Evolutionary conservation across 2,329 filamentous ascomycete genomes (phyloP).

Genomic region (Setomelanomma holmii): DNA sequence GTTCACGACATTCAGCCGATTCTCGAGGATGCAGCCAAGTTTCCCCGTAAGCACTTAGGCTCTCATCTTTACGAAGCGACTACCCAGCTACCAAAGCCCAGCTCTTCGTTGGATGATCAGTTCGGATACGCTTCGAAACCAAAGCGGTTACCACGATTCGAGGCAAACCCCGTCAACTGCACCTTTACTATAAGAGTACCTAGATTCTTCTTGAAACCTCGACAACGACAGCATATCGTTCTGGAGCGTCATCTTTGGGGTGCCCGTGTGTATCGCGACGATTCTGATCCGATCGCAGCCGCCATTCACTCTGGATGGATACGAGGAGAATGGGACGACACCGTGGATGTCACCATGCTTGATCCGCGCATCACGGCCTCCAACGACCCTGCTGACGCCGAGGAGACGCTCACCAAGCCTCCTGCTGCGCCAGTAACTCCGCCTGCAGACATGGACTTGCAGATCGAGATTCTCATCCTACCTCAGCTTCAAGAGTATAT

Average conservation of each 20-base stretch:
- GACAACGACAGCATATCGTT: conserved; percentile 83
- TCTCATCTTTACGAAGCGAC: conserved; percentile 80
- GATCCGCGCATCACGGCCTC: conserved; percentile 59
- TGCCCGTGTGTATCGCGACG: conserved; percentile 92
- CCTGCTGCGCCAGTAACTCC: conserved; percentile 65
- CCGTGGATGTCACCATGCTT: conserved; percentile 74
- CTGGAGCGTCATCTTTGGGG: conserved; percentile 85
- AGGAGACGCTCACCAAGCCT: conserved; percentile 51
- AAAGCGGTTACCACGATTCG: conserved; percentile 76
- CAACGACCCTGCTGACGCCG: conserved; percentile 51
- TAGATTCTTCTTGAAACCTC: conserved; percentile 73
- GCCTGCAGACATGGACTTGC: conserved; percentile 75
- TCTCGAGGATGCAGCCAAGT: conserved; percentile 72
- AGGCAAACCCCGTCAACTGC: conserved; percentile 80
- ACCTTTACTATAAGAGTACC: conserved; percentile 89
- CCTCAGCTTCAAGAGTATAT: conserved; percentile 80
- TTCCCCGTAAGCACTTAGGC: conserved; percentile 81
- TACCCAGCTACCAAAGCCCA: conserved; percentile 58
- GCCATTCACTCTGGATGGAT: conserved; percentile 95
- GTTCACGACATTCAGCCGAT: conserved; percentile 65
- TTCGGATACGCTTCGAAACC: conserved; percentile 68
- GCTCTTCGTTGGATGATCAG: conserved; percentile 57
- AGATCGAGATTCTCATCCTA: conserved; percentile 85
- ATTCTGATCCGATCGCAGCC: conserved; percentile 90
- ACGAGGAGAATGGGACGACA: conserved; percentile 82